Base-by-base conservation (phyloP, 73 alveolate species). In the Paramecium caudatum region DNA sequence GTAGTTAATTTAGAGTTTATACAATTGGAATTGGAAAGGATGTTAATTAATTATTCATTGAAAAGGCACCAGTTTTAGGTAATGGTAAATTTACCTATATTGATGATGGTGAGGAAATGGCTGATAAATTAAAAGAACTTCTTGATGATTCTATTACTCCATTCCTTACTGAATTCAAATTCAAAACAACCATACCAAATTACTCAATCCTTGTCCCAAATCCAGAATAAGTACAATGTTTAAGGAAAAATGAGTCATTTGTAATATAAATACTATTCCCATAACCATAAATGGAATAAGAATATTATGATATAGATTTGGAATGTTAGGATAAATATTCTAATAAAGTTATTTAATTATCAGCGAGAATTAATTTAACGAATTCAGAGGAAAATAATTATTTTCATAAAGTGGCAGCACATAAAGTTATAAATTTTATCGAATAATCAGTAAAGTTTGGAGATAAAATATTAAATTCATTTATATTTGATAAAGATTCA, bases 1-100 rank as follows among this genome's bases (percentile, higher is more conserved):
- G 90, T 3, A 25, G 90, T 25, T 47, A 32, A 47, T 12, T 90
- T 34, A 91, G 94, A 17, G 68, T 90, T 0, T 93, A 94, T 47
- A 25, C 93, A 19, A 46, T 92, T 23, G 96, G 96, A 2, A 92
- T 92, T 47, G 96, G 98, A 13, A n/a, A 16, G 27, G 95, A 91
- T 21, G 93, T 88, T 10, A 65, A 74, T 49, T 25, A 91, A 9
- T 43, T 63, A n/a, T 63, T 94, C 8, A 84, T 94, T 16, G 36
- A 82, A 17, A 87, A 46, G 68, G 27, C 80, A 39, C 96, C 98
- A 4, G 69, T 50, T 37, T 96, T 95, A 43, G 98, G 98, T 1
- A 61, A 91, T 34, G 98, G 98, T 4, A 69, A 50, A 15, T 45
- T 85, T n/a, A 63, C 48, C 34, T 90, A 93, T 46, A 92, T 94